Base-by-base conservation (phyloP, 2,329 filamentous ascomycete genomes). In the Xylariaceae sp. region DNA sequence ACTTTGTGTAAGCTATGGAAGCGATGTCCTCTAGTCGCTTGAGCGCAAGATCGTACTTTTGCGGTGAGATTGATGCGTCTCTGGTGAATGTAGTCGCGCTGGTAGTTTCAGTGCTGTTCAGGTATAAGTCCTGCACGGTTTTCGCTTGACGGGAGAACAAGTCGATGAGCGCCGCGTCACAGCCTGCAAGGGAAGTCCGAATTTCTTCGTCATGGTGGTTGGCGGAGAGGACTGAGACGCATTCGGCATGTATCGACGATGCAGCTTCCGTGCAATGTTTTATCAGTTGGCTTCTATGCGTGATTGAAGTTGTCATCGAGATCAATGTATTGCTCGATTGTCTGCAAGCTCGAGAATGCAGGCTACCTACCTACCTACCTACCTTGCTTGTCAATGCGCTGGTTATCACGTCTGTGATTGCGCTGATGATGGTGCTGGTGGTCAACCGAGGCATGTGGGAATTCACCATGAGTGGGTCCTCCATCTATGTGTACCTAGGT, bases 1-100 rank as follows among this genome's bases (percentile, higher is more conserved):
- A 81, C 59, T 84, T 86, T 40, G 80, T 74, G 51, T 84, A 83
- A 0, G 86, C 80, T 13, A 87, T 70, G 7, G 75, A 73, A 5
- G 83, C 70, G 15, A 87, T 69, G 53, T 87, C 80, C 34, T 79
- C 70, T n/a, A 83, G 68, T 44, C 82, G 72, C 53, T 66, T 71
- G 36, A 63, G 55, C 2, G 76, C 54, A 0, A 76, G 66, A 2
- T 51, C 32, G 32, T 49, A 53, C 29, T 41, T 51, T 49, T 56
- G 49, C 16, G 53, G 13, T 34, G 43, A 45, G 7, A 32, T 36
- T 19, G 40, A 8, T 18, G 37, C 45, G 22, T 49, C 21, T 15
- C 40, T 39, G 12, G 16, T 7, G 36, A 8, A 26, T 26, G 8
- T 26, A 26, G 26, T 26, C 4, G 26, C 8, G 26, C 26, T 26